Conservation (phyloP, 441 rosid species). For the Pelargonium citronellum region DNA sequence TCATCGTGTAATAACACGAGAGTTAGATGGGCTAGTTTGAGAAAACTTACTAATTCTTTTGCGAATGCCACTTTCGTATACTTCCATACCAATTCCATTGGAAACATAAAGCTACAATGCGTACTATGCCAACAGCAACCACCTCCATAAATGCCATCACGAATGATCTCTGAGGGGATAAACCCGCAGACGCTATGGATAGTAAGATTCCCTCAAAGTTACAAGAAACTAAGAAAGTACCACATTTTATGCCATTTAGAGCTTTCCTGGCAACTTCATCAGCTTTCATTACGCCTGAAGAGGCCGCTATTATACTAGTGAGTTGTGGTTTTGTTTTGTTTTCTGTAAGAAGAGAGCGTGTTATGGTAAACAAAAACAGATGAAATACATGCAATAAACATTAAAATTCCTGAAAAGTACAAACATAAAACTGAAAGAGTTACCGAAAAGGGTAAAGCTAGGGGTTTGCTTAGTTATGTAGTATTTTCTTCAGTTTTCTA, state of each 20-base stretch:
- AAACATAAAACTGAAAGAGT: too few species aligned
- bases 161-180: slow-evolving; percentile 77
- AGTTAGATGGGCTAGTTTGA: too few species aligned
- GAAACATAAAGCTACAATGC: slow-evolving; percentile 52
- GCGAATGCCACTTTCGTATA: slow-evolving; percentile 55
- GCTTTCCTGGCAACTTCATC: slow-evolving; percentile 72
- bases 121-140: slow-evolving; percentile 38
- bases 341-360: slow-evolving; percentile 38
- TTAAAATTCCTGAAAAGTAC: too few species aligned
- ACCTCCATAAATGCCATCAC: slow-evolving; percentile 78
- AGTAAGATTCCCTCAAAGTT: slow-evolving; percentile 64
- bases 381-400: too few species aligned
- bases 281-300: slow-evolving; percentile 70
- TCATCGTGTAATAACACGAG: too few species aligned
- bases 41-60: slow-evolving; percentile 12
- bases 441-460: too few species aligned
- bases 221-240: slow-evolving; percentile 62
- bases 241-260: slow-evolving; percentile 63
- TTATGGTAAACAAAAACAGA: too few species aligned
- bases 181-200: slow-evolving; percentile 66
- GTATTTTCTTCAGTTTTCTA: too few species aligned
- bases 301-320: slow-evolving; percentile 55
- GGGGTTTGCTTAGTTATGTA: too few species aligned
- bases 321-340: slow-evolving; percentile 54
- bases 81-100: slow-evolving; percentile 80